phyloP scores from a whole-genome alignment of 2,329 filamentous ascomycete genomes.

The Cladorrhinum sp. region DNA sequence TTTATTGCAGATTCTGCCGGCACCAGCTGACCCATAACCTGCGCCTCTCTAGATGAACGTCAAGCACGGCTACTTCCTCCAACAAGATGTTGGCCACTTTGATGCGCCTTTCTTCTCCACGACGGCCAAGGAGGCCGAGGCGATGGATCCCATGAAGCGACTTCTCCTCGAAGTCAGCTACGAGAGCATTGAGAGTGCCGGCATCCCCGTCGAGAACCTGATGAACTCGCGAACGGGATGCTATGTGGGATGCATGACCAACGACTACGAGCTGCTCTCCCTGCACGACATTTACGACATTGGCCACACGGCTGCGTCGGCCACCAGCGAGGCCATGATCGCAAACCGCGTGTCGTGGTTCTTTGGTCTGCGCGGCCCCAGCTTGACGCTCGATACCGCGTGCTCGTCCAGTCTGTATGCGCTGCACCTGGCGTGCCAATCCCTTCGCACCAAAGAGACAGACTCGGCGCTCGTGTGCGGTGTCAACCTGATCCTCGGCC shows the following conservation, averaged over 20 bases:
- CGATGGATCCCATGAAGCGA: constrained; percentile 33
- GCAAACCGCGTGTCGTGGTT: constrained; percentile 8
- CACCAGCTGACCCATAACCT: not conserved
- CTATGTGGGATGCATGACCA: constrained; percentile 5
- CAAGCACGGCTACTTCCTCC: constrained; percentile 10
- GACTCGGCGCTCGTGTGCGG: not conserved
- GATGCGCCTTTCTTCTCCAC: constrained; percentile 12
- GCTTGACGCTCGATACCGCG: constrained; percentile 1
- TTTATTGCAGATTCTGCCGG: too few relatives aligned
- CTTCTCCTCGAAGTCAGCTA: constrained; percentile 62
- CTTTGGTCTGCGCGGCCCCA: constrained; percentile 5
- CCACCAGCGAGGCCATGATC: constrained; percentile 3
- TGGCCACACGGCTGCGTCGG: constrained; percentile 1
- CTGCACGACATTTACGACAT: constrained; percentile 5
- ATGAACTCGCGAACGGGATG: constrained; percentile 1
- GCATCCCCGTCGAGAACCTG: constrained; percentile 3
- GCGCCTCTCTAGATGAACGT: not conserved
- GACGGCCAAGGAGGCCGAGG: not conserved
- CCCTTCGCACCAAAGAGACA: not conserved
- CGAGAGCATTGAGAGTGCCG: constrained; percentile 59
- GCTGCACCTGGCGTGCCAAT: constrained; percentile 5
- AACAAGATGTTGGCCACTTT: constrained; percentile 5
- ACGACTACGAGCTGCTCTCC: constrained; percentile 4
- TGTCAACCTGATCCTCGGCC: not conserved
- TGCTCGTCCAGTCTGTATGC: constrained; percentile 6